phyloP scores from a whole-genome alignment of 2,329 filamentous ascomycete genomes.

The Neofusicoccum parvum region DNA sequence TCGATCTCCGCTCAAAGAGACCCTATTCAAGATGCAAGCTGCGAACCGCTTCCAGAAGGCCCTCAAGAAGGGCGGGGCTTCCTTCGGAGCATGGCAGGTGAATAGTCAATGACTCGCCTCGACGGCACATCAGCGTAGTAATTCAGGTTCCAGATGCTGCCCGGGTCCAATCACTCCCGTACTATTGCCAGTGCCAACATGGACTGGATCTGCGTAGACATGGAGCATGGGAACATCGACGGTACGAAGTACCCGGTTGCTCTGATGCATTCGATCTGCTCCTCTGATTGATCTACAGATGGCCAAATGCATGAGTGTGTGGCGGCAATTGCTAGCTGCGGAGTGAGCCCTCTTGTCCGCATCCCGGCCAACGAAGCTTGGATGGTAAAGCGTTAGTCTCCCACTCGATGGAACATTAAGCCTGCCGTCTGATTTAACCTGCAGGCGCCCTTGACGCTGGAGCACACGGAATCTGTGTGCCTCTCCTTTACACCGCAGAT shows the following conservation, averaged over 20 bases:
- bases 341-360: conserved; percentile 47
- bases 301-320: conserved; percentile 59
- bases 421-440: neutral
- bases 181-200: conserved; percentile 56
- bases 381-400: conserved; percentile 60
- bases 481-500: conserved; percentile 54
- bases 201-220: conserved; percentile 59
- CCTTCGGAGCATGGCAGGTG: conserved; percentile 62
- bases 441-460: conserved; percentile 59
- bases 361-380: conserved; percentile 61
- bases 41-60: conserved; percentile 57
- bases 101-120: neutral
- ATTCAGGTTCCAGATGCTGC: conserved; percentile 44
- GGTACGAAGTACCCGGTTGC: conserved; percentile 35
- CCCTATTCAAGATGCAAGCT: conserved; percentile 50
- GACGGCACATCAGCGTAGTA: neutral
- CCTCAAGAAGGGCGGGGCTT: conserved; percentile 51
- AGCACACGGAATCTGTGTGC: conserved; percentile 61
- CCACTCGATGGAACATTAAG: neutral
- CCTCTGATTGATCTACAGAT: conserved; percentile 33
- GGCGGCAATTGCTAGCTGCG: conserved; percentile 49
- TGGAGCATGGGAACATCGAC: conserved; percentile 60
- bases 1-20: neutral
- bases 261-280: neutral
- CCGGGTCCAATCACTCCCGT: conserved; percentile 57